Evolutionary conservation across 2,329 filamentous ascomycete genomes (phyloP).

Genomic region (Mariannaea sp.): DNA sequence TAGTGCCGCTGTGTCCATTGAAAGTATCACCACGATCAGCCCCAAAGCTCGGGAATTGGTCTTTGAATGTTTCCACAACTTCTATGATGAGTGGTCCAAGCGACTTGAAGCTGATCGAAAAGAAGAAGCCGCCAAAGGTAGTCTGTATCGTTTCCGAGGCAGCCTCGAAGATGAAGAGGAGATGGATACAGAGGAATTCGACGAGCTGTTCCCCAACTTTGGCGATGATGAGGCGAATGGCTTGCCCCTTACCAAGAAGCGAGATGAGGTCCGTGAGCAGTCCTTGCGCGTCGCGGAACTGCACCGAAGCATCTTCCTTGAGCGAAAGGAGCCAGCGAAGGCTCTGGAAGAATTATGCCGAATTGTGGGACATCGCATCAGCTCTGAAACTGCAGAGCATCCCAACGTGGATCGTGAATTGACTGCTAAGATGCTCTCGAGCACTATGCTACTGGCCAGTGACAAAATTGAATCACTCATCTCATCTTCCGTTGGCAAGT

Average conservation of each 20-base stretch:
- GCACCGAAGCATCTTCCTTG: conserved; percentile 60
- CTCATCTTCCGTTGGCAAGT: conserved; percentile 44
- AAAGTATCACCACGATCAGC: conserved; percentile 51
- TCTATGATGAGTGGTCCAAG: conserved; percentile 81
- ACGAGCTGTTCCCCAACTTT: conserved; percentile 80
- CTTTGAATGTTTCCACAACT: conserved; percentile 69
- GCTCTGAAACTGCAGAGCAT: conserved; percentile 36
- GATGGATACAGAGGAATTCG: conserved; percentile 73
- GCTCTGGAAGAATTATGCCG: conserved; percentile 53
- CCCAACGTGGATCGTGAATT: conserved; percentile 42
- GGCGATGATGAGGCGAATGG: conserved; percentile 57
- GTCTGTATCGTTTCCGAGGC: conserved; percentile 83
- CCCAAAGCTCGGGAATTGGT: conserved; percentile 56
- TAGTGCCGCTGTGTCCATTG: conserved; percentile 48
- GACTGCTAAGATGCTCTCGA: conserved; percentile 65
- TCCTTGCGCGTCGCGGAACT: conserved; percentile 65
- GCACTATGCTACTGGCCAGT: conserved; percentile 67
- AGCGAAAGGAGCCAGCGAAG: conserved; percentile 45
- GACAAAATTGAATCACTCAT: conserved; percentile 57
- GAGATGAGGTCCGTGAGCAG: conserved; percentile 55
- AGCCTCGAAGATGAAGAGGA: conserved; percentile 77
- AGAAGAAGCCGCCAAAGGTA: conserved; percentile 72
- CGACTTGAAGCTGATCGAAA: conserved; percentile 77
- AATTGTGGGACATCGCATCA: conserved; percentile 48
- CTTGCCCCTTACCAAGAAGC: conserved; percentile 38